Percentiles rank a stretch among this genome's conserved stretches.
Evolutionary conservation across 108 stramenopile genomes (phyloP).

Genomic region (Bacterosira constricta): DNA sequence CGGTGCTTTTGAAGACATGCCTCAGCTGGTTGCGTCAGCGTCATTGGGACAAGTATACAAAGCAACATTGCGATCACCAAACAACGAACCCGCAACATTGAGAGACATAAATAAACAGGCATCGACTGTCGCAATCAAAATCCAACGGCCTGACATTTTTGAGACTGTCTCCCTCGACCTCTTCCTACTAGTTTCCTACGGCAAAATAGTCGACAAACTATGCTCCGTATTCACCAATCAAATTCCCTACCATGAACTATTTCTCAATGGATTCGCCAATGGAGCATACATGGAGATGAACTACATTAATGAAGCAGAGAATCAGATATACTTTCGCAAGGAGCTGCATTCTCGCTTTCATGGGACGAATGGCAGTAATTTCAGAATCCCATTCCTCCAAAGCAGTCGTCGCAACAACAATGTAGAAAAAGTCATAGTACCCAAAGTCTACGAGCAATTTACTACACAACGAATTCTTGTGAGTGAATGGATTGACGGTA

Average conservation of each 20-base stretch:
- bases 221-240: constrained; percentile 66
- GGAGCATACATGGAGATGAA: constrained; percentile 61
- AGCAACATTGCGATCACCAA: constrained; percentile 38
- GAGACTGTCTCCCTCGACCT: constrained; percentile 80
- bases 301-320: constrained; percentile 53
- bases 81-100: constrained; percentile 9
- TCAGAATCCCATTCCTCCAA: no score
- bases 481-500: constrained; percentile 81
- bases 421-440: constrained; percentile 40
- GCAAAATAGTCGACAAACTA: constrained; percentile 60
- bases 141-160: constrained; percentile 86
- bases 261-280: constrained; percentile 34
- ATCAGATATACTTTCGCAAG: constrained; percentile 55
- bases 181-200: constrained; percentile 65
- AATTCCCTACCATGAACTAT: constrained; percentile 41
- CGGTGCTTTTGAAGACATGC: constrained; percentile 36
- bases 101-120: neutral
- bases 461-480: constrained; percentile 48
- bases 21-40: constrained; percentile 84
- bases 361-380: neutral
- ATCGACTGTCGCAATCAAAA: constrained; percentile 77
- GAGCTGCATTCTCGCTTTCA: constrained; percentile 41
- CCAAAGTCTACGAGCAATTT: constrained; percentile 37
- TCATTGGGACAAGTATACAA: constrained; percentile 88
- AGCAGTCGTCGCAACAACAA: neutral